phyloP scores from a whole-genome alignment of 345 rosid species.

The Clarkia xantiana region DNA sequence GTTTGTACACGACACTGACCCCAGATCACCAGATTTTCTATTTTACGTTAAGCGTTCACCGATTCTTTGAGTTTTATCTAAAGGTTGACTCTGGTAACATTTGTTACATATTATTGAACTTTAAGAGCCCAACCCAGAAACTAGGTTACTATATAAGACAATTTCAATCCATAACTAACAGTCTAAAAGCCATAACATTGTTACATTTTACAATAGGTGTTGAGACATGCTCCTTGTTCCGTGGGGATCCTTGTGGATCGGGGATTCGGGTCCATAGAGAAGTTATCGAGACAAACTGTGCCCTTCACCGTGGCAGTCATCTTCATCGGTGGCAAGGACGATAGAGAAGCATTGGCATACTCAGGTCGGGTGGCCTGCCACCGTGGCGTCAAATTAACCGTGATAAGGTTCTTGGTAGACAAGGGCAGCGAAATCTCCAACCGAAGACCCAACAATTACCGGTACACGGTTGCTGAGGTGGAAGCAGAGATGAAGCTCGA shows the following conservation, averaged over 20 bases:
- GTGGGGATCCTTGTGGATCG: slow-evolving; percentile 84
- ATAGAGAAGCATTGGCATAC: slow-evolving; percentile 70
- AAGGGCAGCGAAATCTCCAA: slow-evolving; percentile 32
- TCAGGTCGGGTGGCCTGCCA: slow-evolving; percentile 63
- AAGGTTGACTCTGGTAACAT: too few relatives aligned
- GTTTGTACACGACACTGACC: too few relatives aligned
- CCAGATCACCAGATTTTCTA: too few relatives aligned
- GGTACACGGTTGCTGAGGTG: slow-evolving; percentile 37
- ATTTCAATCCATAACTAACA: too few relatives aligned
- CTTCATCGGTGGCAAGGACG: slow-evolving; percentile 87
- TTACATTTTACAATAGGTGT: slow-evolving; percentile 35
- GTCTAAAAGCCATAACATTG: background rate
- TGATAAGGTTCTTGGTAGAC: slow-evolving; percentile 68
- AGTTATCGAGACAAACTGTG: slow-evolving; percentile 29
- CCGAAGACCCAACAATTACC: slow-evolving; percentile 38
- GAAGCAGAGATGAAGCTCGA: slow-evolving; percentile 89
- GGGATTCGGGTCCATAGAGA: slow-evolving; percentile 46
- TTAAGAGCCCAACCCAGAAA: too few relatives aligned
- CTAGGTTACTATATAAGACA: too few relatives aligned
- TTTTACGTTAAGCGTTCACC: too few relatives aligned
- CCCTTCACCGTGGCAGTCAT: slow-evolving; percentile 52
- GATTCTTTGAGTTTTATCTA: too few relatives aligned
- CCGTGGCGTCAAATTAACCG: slow-evolving; percentile 55
- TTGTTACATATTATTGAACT: too few relatives aligned
- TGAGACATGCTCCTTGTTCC: slow-evolving; percentile 74